Conservation (phyloP, 768 basidiomycete species). For the Amanita inopinata region DNA sequence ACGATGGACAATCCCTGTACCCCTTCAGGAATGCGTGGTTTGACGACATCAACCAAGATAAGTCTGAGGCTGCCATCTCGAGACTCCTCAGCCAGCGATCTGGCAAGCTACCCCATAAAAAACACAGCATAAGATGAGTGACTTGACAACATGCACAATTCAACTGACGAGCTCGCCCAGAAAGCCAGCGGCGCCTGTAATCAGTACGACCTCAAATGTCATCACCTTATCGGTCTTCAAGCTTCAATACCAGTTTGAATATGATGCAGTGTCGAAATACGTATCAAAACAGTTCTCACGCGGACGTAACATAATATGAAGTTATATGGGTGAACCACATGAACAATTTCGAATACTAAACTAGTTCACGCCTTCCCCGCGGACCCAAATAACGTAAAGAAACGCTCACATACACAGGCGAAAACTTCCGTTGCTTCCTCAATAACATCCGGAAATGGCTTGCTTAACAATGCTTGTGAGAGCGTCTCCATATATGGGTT, state of each 20-base stretch:
- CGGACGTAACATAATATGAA: too few species aligned
- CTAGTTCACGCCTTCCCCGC: constrained; percentile 21
- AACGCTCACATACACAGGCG: constrained; percentile 28
- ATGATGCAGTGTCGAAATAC: background rate
- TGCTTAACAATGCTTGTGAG: constrained; percentile 21
- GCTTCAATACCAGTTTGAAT: too few species aligned
- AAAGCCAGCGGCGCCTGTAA: constrained; percentile 35
- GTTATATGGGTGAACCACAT: too few species aligned
- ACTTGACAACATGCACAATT: background rate
- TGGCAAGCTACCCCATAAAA: constrained; percentile 24
- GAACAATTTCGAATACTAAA: background rate
- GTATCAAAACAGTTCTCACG: background rate
- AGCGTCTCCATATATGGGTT: constrained; percentile 31
- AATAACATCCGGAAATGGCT: constrained; percentile 35
- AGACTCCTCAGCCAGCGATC: constrained; percentile 22
- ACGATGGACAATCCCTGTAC: constrained; percentile 24
- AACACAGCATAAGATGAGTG: background rate
- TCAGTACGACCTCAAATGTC: constrained; percentile 23
- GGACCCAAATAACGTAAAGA: constrained; percentile 31
- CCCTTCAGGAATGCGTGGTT: constrained; percentile 24
- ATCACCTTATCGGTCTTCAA: too few species aligned
- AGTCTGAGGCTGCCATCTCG: constrained; percentile 28
- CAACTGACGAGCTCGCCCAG: constrained; percentile 27
- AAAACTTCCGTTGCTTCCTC: constrained; percentile 36
- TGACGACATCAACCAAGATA: constrained; percentile 41